A percentile compares a stretch with the other conserved stretches of the same genome.
phyloP scores from a whole-genome alignment of 352 stramenopile species.

The Pythium plurisporium region DNA sequence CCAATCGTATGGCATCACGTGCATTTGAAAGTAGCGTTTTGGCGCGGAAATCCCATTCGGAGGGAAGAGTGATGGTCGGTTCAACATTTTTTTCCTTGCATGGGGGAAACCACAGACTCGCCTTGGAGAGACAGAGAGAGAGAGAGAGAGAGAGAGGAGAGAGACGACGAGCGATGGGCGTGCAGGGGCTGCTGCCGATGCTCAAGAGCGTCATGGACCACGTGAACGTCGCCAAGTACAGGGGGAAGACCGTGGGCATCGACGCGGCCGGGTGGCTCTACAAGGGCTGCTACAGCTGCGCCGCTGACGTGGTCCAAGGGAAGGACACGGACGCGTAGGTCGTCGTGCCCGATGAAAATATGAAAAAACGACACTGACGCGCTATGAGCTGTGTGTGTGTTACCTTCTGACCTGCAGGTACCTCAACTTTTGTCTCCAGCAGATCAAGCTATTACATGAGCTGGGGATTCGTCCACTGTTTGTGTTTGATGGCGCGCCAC shows the following conservation, averaged over 20 bases:
- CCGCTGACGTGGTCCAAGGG: slow-evolving; percentile 70
- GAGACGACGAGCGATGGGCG: slow-evolving; percentile 27
- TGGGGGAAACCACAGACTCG: too few relatives aligned
- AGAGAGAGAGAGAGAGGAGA: neutral
- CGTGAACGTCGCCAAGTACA: slow-evolving; percentile 75
- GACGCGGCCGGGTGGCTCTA: slow-evolving; percentile 86
- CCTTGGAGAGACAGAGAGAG: neutral
- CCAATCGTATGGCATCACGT: too few relatives aligned
- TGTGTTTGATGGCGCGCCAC: slow-evolving; percentile 91
- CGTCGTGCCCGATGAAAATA: too few relatives aligned
- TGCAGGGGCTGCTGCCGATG: slow-evolving; percentile 38
- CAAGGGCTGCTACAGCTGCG: slow-evolving; percentile 86
- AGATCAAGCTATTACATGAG: slow-evolving; percentile 83
- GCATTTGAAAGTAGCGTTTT: too few relatives aligned
- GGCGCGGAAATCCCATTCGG: slow-evolving; percentile 10
- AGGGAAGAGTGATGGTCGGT: slow-evolving; percentile 18
- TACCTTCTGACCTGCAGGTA: too few relatives aligned
- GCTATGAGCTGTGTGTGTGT: too few relatives aligned
- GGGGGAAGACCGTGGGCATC: slow-evolving; percentile 65
- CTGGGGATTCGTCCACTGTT: slow-evolving; percentile 85
- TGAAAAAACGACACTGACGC: too few relatives aligned
- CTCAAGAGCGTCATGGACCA: slow-evolving; percentile 76
- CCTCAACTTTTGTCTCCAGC: slow-evolving; percentile 84
- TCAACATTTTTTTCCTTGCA: slow-evolving; percentile 9
- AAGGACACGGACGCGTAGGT: slow-evolving; percentile 44